Percentiles rank a stretch among this genome's conserved stretches.
phyloP scores from a whole-genome alignment of 306 rosid species.

The Inga leiocalycina region DNA sequence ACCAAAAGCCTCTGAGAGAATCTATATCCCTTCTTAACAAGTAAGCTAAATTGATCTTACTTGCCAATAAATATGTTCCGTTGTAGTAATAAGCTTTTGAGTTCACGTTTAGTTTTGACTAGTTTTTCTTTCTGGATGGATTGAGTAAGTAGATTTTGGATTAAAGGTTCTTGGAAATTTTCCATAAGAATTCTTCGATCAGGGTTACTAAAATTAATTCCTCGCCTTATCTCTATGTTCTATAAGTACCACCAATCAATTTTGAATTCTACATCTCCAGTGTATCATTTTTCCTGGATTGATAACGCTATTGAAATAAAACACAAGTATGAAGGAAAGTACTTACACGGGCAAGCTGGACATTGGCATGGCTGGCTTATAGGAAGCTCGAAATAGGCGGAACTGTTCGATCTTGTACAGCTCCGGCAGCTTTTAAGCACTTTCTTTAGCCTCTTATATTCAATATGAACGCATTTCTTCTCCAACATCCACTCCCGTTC shows the following conservation, averaged over 20 bases:
- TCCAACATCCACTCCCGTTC: constrained; percentile 59
- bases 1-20: too few species aligned
- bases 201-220: not conserved
- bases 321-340: not conserved
- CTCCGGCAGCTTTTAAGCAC: constrained; percentile 72
- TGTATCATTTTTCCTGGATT: not conserved
- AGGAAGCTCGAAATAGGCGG: constrained; percentile 31
- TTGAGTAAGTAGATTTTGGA: not conserved
- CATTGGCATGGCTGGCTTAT: constrained; percentile 52
- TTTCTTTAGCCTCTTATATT: constrained; percentile 74
- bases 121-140: too few species aligned
- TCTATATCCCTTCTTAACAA: too few species aligned
- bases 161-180: not conserved
- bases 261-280: not conserved
- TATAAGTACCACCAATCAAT: not conserved
- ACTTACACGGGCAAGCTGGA: constrained; percentile 69
- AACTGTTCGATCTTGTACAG: constrained; percentile 39
- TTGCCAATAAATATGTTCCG: too few species aligned
- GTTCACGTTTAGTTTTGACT: too few species aligned
- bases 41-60: too few species aligned
- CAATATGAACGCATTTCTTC: constrained; percentile 65
- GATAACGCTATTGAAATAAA: not conserved
- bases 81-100: too few species aligned
- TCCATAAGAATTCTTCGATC: not conserved
- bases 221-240: not conserved